Evolutionary conservation across 352 stramenopile genomes (phyloP), one percentile per base, ranked within the genome.

Genomic region (Bremia lactucae): DNA sequence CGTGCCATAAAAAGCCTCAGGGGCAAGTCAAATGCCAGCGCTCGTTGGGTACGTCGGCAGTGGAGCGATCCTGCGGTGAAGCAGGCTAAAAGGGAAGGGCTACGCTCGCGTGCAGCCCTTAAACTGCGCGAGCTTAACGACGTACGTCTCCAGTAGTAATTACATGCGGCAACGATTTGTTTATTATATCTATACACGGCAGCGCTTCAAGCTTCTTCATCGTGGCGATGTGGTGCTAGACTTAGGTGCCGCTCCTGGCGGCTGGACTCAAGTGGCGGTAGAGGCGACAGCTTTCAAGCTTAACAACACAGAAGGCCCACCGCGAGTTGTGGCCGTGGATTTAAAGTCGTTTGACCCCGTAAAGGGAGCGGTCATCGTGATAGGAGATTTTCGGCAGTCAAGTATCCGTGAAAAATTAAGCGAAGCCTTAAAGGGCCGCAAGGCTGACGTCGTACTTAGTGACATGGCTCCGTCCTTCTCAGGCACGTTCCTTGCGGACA

Each of bases 401-500:
- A 49, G 42, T 1, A 64, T 91, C 34, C 65, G 74, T 34, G 48
- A 47, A 13, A 46, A 87, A 52, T 73, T 94, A 38, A 61, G 62
- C 26, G 49, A 57, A 16, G 55, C 70, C 10, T 52, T 92, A 16
- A 46, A 31, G 18, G 59, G 59, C 2, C 65, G 70, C 25, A 55
- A 69, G 20, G 82, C 50, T 6, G 73, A 88, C 52, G 78, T 91
- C 16, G 74, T 94, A 38, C 66, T 94, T 18, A 93, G 82, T 46
- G 82, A 94, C 65, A 94, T 94, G 82, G 82, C 82, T 34, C 79
- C 82, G 29, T 76, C 72, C 28, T 91, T 92, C 59, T 79, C 73
- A 3, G 82, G 82, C 33, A 81, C 73, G 33, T 77, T 79, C 43
- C 61, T 87, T 33, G 66, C 63, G 3, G 82, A 94, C 61, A 76